A percentile compares a stretch with the other conserved stretches of the same genome.
Evolutionary conservation across 2,329 filamentous ascomycete genomes (phyloP).

Genomic region (Kalaharituber pfeilii): DNA sequence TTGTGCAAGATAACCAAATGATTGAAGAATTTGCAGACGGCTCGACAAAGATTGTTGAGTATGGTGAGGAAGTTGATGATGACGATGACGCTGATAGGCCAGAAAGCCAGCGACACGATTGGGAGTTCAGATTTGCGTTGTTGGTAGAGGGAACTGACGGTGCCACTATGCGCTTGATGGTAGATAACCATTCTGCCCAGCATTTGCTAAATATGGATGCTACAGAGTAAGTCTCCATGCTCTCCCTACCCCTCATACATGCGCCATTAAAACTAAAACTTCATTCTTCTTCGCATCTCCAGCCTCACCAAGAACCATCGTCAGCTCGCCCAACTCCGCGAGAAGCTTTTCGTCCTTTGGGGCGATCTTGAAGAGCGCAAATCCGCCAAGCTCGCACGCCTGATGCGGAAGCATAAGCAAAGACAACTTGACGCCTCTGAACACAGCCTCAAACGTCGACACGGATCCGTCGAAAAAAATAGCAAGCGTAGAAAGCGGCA

Average conservation of each 20-base stretch:
- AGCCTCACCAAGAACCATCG: slow-evolving; percentile 14
- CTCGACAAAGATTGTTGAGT: background rate
- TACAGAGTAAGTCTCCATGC: slow-evolving; percentile 10
- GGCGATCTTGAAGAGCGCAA: slow-evolving; percentile 16
- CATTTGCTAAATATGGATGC: slow-evolving; percentile 14
- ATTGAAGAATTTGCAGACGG: background rate
- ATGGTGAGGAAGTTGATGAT: background rate
- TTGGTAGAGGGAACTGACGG: slow-evolving; percentile 14
- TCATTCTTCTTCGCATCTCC: background rate
- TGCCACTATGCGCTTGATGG: slow-evolving; percentile 12
- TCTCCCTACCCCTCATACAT: no score
- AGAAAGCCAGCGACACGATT: background rate
- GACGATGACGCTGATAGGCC: background rate
- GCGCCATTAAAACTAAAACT: background rate
- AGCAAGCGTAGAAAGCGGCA: slow-evolving; percentile 2
- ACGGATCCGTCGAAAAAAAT: background rate
- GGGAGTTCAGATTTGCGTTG: slow-evolving; percentile 18
- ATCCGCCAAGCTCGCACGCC: background rate
- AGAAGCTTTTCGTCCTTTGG: slow-evolving; percentile 17
- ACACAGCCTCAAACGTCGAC: slow-evolving; percentile 1
- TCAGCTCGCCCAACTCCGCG: slow-evolving; percentile 8
- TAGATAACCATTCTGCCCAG: slow-evolving; percentile 13
- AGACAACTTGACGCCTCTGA: slow-evolving; percentile 1
- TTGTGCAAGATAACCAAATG: background rate
- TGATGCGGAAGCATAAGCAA: slow-evolving; percentile 2